Evolutionary conservation across 768 basidiomycete species (phyloP), one percentile per base, ranked within the genome.

Genomic region (Boletus subparvulus): DNA sequence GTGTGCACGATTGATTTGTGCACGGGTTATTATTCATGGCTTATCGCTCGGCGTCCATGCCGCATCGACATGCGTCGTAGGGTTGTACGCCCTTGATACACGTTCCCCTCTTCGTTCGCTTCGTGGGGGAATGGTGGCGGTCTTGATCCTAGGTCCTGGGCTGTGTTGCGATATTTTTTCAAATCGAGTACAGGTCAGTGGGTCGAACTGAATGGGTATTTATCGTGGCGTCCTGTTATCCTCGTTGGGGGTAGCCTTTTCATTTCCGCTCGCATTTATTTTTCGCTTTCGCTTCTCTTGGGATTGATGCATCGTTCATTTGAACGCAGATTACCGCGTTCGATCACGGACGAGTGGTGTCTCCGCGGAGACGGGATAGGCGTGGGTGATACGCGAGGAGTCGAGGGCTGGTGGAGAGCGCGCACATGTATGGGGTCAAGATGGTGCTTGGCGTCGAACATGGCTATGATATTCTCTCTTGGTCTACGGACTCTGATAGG

Each of bases 401-500:
- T 61, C 84, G 28, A 56, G 69, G 36, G 76, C 72, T 85, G 72
- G 78, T 84, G n/a, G 65, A 77, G 81, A 77, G 81, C 11, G 82
- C 83, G 0, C 83, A 82, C 61, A 64, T 66, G 5, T 28, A 65
- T 66, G 5, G 28, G 28, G 28, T 6, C 6, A 28, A 28, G 28
- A 6, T 71, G 14, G 73, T 73, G 0, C 56, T 36, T 58, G 54
- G 21, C 35, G 73, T 88, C 56, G 85, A 88, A 63, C 87, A 87
- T 64, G 85, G 80, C 3, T 69, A 61, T 44, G 61, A 69, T 50
- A 65, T 73, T 41, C 51, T 53, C 51, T 40, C 37, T 3, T 10
- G 5, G 17, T 26, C 52, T 8, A n/a, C n/a, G 28, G 58, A 54
- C 30, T 4, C 6, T 1, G 26, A 26, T 21, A 37, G 17, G 30